Evolutionary conservation across 1,284 basidiomycete genomes (phyloP).

Genomic region (Apiotrichum siamense): DNA sequence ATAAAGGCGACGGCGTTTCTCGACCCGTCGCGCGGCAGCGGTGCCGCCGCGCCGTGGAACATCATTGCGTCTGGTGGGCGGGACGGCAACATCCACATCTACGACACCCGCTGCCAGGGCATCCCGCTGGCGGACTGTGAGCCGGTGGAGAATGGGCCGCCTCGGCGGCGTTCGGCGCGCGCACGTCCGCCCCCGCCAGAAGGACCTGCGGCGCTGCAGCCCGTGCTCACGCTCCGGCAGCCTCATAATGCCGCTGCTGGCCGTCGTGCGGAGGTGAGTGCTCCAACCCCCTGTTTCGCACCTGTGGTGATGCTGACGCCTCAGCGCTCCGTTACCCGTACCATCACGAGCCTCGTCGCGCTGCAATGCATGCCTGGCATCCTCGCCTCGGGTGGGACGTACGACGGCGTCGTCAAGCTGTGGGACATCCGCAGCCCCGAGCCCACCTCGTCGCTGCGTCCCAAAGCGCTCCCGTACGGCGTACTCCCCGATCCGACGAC

Average conservation of each 20-base stretch:
- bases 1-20: conserved; percentile 41
- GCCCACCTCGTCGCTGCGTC: conserved; percentile 18
- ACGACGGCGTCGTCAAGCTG: conserved; percentile 45
- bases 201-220: neutral
- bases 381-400: conserved; percentile 44
- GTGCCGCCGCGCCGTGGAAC: conserved; percentile 15
- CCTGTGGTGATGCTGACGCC: neutral
- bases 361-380: conserved; percentile 39
- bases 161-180: conserved; percentile 4
- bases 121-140: neutral
- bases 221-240: conserved; percentile 14
- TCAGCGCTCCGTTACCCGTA: conserved; percentile 37
- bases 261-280: neutral
- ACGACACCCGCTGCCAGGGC: conserved; percentile 41
- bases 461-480: conserved; percentile 20
- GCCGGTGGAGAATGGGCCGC: neutral
- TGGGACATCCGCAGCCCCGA: conserved; percentile 45
- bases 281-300: neutral
- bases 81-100: conserved; percentile 48
- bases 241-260: conserved; percentile 7
- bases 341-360: conserved; percentile 43
- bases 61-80: conserved; percentile 42
- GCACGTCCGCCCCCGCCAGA: neutral
- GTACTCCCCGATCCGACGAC: conserved; percentile 35
- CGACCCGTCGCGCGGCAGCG: conserved; percentile 25